Percentiles rank a stretch among this genome's conserved stretches.
These are phyloP conservation scores for Suhomyces sp. DNA, from an alignment of 805 yeast genomes.

Conservation along the genomic window DNA sequence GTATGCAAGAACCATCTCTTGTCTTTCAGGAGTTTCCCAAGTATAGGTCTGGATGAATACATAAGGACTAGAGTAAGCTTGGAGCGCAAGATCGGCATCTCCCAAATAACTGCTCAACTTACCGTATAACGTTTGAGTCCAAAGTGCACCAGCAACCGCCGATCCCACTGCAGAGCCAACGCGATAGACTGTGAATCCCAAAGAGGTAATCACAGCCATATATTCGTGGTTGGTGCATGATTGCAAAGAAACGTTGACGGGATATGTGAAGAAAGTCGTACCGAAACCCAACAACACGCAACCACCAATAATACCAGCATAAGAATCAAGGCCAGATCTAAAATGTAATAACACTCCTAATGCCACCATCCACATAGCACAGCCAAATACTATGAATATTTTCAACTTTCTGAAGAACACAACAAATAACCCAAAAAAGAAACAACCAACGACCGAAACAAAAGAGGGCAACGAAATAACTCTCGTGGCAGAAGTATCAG, in stretches of 20 bases:
- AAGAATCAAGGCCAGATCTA: constrained; percentile 16
- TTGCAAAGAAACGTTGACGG: constrained; percentile 16
- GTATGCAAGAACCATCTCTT: constrained; percentile 7
- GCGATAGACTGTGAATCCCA: constrained; percentile 14
- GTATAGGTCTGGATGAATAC: constrained; percentile 5
- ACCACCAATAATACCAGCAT: constrained; percentile 18
- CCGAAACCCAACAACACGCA: constrained; percentile 18
- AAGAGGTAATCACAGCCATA: constrained; percentile 17
- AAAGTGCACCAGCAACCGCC: constrained; percentile 19
- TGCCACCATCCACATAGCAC: constrained; percentile 23
- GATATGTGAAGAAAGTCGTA: constrained; percentile 18
- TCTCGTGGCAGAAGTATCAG: constrained; percentile 15
- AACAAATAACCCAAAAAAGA: constrained; percentile 15
- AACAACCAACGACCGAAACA: constrained; percentile 14
- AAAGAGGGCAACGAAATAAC: constrained; percentile 14
- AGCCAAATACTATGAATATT: constrained; percentile 22
- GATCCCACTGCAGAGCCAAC: constrained; percentile 20
- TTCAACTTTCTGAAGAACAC: constrained; percentile 17
- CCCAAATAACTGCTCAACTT: constrained; percentile 51
- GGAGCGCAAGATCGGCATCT: constrained; percentile 4
- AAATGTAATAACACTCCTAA: constrained; percentile 22
- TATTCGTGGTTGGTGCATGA: constrained; percentile 16
- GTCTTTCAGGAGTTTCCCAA: constrained; percentile 11
- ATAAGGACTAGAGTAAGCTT: constrained; percentile 10
- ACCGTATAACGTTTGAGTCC: constrained; percentile 14